A percentile compares a stretch with the other conserved stretches of the same genome.
Evolutionary conservation across 2,329 filamentous ascomycete species (phyloP).

Genomic region (Beauveria pseudobassiana): DNA sequence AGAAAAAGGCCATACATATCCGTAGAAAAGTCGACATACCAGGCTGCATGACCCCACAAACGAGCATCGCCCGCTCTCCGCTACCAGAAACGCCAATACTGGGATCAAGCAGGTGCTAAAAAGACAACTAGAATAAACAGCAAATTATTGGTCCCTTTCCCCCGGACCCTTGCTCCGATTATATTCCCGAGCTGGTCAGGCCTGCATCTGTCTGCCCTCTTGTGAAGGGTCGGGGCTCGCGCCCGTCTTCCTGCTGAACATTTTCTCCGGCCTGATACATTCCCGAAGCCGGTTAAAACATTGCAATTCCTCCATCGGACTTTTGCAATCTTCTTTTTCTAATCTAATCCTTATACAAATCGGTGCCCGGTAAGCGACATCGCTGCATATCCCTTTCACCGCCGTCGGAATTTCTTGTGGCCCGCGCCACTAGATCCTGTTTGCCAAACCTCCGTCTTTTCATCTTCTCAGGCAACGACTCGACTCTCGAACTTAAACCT

Average conservation of each 20-base stretch:
- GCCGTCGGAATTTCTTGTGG: not conserved
- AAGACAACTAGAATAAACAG: not conserved
- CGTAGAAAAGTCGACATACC: not conserved
- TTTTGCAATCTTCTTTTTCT: not conserved
- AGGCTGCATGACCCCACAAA: not conserved
- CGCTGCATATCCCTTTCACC: not conserved
- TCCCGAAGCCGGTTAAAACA: not conserved
- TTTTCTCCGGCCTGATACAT: not conserved
- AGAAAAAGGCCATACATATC: too few species aligned
- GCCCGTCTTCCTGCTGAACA: not conserved
- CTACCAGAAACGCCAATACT: not conserved
- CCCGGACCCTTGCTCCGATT: not conserved
- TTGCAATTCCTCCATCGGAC: not conserved
- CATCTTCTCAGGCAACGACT: not conserved
- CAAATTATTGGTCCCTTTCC: not conserved
- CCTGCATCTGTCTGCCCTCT: not conserved
- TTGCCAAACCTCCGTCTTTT: not conserved
- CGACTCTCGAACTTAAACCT: not conserved
- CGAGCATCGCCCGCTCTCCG: not conserved
- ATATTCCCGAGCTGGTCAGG: slow-evolving; percentile 1
- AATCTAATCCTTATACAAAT: not conserved
- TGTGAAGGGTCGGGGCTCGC: not conserved
- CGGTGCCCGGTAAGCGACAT: not conserved
- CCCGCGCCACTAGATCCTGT: not conserved
- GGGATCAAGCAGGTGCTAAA: not conserved